Evolutionary conservation across 2,329 filamentous ascomycete species (phyloP).

Genomic region (Ophiostoma australiae): DNA sequence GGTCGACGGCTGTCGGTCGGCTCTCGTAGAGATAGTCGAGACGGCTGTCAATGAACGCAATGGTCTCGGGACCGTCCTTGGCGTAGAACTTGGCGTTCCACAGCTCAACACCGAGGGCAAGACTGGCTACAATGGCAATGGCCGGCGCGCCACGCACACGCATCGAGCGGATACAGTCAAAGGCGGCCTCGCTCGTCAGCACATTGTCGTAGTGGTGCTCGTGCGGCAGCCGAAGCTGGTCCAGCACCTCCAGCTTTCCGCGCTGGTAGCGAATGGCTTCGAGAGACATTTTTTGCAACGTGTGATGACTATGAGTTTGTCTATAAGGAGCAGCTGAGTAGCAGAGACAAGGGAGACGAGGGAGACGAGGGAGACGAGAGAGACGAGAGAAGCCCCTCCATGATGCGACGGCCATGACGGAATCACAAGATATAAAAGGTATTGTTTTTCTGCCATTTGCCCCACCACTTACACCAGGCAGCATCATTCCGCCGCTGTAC

Average conservation of each 20-base stretch:
- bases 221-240: conserved; percentile 78
- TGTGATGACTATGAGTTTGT: not conserved
- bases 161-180: conserved; percentile 79
- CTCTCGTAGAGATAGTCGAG: conserved; percentile 84
- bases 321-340: not conserved
- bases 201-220: conserved; percentile 73
- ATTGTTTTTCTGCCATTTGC: conserved; percentile 21
- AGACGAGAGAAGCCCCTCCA: not conserved
- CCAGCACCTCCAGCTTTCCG: conserved; percentile 69
- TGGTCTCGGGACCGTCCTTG: conserved; percentile 49
- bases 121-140: conserved; percentile 93
- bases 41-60: conserved; percentile 67
- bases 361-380: not conserved
- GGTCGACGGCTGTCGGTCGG: conserved; percentile 88
- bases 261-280: conserved; percentile 73
- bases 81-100: conserved; percentile 47
- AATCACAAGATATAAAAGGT: not conserved
- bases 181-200: conserved; percentile 66
- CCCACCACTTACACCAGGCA: conserved; percentile 13
- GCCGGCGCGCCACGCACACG: conserved; percentile 78
- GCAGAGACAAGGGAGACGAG: not conserved
- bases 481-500: not conserved
- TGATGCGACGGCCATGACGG: conserved; percentile 3
- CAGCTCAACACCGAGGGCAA: conserved; percentile 82
- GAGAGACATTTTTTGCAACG: conserved; percentile 39